Percentiles rank a stretch among this genome's conserved stretches.
Evolutionary conservation across 208 protist species (phyloP).

Genomic region (Leishmania aethiopica): DNA sequence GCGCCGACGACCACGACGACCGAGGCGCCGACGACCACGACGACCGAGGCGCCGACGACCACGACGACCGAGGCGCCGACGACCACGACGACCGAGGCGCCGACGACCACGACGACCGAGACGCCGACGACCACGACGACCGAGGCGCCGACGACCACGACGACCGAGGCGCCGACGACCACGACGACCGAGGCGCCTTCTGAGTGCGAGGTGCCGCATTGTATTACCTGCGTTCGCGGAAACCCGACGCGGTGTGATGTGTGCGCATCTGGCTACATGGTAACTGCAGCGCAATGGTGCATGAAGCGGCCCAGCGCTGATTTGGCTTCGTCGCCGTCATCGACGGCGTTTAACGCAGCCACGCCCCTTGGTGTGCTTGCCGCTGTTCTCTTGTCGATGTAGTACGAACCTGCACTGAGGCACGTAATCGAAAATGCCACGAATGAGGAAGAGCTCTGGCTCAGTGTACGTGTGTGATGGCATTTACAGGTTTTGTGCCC

Average conservation of each 20-base stretch:
- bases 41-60: not conserved
- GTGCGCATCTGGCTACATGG: not conserved
- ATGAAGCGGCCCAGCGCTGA: not conserved
- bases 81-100: not conserved
- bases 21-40: not conserved
- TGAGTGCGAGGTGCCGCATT: slow-evolving; percentile 4
- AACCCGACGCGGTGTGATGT: not conserved
- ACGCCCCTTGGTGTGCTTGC: not conserved
- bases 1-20: not conserved
- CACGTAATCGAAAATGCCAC: not conserved
- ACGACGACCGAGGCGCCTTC: not conserved
- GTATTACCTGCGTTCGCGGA: not conserved
- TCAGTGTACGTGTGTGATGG: not conserved
- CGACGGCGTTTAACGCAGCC: not conserved
- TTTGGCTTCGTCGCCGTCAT: not conserved
- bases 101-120: not conserved
- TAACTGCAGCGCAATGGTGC: not conserved
- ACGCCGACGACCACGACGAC: not conserved
- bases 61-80: not conserved
- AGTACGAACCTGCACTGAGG: not conserved
- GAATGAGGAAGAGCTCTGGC: not conserved
- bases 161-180: not conserved
- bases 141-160: not conserved
- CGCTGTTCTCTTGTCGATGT: not conserved
- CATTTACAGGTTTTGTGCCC: not conserved